Evolutionary conservation across 257 asterid genomes (phyloP), one percentile per base, ranked within the genome.

Genomic region (Gynochthodes officinalis): DNA sequence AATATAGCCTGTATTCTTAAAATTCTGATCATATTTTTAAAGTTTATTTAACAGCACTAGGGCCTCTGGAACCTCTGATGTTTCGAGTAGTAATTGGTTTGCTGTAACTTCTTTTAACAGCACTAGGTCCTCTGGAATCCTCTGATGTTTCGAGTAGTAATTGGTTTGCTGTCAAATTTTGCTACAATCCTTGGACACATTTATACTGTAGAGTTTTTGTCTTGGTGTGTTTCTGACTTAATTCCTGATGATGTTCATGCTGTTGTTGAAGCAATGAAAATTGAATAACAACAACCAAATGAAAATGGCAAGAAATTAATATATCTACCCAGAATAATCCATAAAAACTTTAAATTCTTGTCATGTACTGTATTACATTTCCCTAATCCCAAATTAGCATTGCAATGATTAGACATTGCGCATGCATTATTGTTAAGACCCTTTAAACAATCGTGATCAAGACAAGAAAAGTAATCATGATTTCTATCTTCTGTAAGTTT

Each of bases 41-140:
- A n/a, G n/a, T n/a, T n/a, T n/a, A n/a, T n/a, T n/a, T n/a, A n/a
- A n/a, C n/a, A n/a, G n/a, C n/a, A n/a, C n/a, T n/a, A n/a, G n/a
- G n/a, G n/a, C n/a, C n/a, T n/a, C n/a, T n/a, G n/a, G n/a, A n/a
- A n/a, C n/a, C n/a, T n/a, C n/a, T n/a, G n/a, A n/a, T n/a, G n/a
- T n/a, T n/a, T n/a, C n/a, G n/a, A n/a, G n/a, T n/a, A n/a, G n/a
- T n/a, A n/a, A n/a, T n/a, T n/a, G n/a, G n/a, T n/a, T n/a, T n/a
- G n/a, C n/a, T n/a, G n/a, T n/a, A n/a, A n/a, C n/a, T n/a, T n/a
- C 32, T 62, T 62, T 33, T 73, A 63, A 50, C 54, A 65, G 43
- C 73, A 74, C 57, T 74, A 40, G 18, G 39, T 39, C 64, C 49
- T 23, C 16, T 30, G 67, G 78, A 75, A 75, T 75, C 69, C 33